These are phyloP conservation scores for Pleurotus giganteus DNA, from an alignment of 768 basidiomycete genomes.

Conservation along the genomic window DNA sequence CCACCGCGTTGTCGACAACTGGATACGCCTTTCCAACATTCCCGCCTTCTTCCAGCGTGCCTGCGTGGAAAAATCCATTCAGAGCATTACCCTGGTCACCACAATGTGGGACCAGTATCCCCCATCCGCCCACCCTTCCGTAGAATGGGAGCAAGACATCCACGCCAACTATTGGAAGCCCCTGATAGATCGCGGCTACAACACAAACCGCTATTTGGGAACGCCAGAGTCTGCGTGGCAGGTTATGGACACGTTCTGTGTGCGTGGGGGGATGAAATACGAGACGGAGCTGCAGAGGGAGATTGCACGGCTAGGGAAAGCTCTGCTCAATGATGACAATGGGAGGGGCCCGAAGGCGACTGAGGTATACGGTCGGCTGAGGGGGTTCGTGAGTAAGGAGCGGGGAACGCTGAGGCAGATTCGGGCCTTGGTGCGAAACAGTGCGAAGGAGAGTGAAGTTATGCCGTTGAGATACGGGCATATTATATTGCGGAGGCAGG, in stretches of 20 bases:
- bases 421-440: neutral
- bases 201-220: neutral
- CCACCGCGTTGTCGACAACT: conserved; percentile 8
- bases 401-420: conserved; percentile 2
- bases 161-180: conserved; percentile 6
- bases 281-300: conserved; percentile 5
- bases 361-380: neutral
- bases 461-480: neutral
- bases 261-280: neutral
- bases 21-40: neutral
- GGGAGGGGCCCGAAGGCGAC: neutral
- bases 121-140: neutral
- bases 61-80: conserved; percentile 2
- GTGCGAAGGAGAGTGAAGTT: conserved; percentile 2
- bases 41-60: conserved; percentile 1
- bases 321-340: neutral
- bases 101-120: conserved; percentile 9
- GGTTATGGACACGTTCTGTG: neutral
- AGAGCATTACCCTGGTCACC: neutral
- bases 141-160: conserved; percentile 7
- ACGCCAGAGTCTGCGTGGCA: conserved; percentile 2
- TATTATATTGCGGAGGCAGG: neutral
- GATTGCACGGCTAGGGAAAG: neutral
- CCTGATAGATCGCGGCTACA: conserved; percentile 1
- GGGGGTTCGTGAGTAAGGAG: conserved; percentile 6